Evolutionary conservation across 2,329 filamentous ascomycete species (phyloP).

Genomic region (Spiromastix sp.): DNA sequence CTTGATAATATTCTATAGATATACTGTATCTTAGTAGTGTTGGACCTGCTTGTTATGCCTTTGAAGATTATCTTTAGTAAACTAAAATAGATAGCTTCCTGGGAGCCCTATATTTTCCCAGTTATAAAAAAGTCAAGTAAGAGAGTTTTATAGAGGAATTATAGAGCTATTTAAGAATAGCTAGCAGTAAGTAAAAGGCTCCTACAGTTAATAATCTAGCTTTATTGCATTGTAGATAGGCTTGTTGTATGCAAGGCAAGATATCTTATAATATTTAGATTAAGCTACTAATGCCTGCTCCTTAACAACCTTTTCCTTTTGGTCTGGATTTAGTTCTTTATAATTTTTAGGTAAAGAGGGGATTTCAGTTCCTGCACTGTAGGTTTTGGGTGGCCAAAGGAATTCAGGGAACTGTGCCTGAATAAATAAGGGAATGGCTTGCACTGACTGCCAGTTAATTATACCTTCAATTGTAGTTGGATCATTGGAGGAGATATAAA

Average conservation of each 20-base stretch:
- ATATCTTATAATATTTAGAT: conserved; percentile 19
- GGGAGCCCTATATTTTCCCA: too few relatives aligned
- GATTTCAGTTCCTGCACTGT: conserved; percentile 9
- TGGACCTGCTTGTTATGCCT: too few relatives aligned
- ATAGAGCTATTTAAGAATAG: too few relatives aligned
- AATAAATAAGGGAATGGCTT: conserved; percentile 14
- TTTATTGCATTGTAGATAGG: conserved; percentile 13
- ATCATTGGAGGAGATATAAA: conserved; percentile 14
- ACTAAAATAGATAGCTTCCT: too few relatives aligned
- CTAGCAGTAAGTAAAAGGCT: too few relatives aligned
- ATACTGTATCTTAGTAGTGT: too few relatives aligned
- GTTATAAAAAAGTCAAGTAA: too few relatives aligned
- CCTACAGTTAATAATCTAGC: too few relatives aligned
- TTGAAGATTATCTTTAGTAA: too few relatives aligned
- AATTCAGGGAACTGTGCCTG: conserved; percentile 16
- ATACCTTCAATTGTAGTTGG: conserved; percentile 15
- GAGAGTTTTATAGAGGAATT: too few relatives aligned
- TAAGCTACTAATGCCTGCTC: conserved; percentile 8
- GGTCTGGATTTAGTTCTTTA: conserved; percentile 9
- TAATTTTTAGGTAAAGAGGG: conserved; percentile 13
- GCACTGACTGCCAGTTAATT: conserved; percentile 19
- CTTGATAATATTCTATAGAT: too few relatives aligned
- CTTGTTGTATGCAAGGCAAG: conserved; percentile 13
- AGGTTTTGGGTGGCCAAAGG: conserved; percentile 12
- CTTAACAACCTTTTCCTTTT: conserved; percentile 7